Percentiles rank a stretch among this genome's conserved stretches.
Evolutionary conservation across 495 filamentous ascomycete genomes (phyloP).

Genomic region (Bombardia bombarda): DNA sequence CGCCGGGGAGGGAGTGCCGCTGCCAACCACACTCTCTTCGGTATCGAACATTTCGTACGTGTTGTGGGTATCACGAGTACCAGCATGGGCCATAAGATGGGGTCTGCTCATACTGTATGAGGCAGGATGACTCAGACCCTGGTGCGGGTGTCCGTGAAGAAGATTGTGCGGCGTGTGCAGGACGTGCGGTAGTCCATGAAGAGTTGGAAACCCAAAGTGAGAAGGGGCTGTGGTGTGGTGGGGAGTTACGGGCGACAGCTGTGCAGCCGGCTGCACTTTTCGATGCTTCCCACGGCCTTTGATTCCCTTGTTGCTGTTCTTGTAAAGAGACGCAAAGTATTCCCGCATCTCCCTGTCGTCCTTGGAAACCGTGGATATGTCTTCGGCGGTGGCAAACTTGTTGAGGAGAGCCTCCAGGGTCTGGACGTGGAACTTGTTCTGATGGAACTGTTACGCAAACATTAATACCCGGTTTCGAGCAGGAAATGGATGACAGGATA

Average conservation of each 20-base stretch:
- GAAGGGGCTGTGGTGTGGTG: constrained; percentile 2
- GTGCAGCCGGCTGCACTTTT: constrained; percentile 31
- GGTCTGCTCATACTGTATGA: constrained; percentile 22
- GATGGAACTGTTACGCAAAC: constrained; percentile 60
- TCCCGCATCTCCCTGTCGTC: constrained; percentile 75
- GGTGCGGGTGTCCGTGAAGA: constrained; percentile 10
- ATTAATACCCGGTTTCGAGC: constrained; percentile 1
- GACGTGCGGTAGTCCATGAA: constrained; percentile 2
- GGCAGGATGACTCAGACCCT: constrained; percentile 17
- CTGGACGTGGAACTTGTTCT: constrained; percentile 81
- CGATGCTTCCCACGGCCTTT: constrained; percentile 89
- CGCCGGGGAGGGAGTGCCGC: constrained; percentile 22
- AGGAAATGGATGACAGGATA: too few relatives aligned
- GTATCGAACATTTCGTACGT: constrained; percentile 39
- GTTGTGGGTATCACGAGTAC: constrained; percentile 12
- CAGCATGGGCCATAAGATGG: constrained; percentile 5
- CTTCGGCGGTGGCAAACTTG: constrained; percentile 60
- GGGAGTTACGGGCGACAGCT: constrained; percentile 4
- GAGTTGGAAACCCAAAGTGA: constrained; percentile 14
- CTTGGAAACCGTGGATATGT: constrained; percentile 52
- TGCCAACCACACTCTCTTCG: constrained; percentile 34
- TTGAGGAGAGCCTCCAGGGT: constrained; percentile 64
- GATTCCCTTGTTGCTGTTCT: constrained; percentile 96
- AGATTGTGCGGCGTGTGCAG: constrained; percentile 9
- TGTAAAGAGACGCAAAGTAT: constrained; percentile 82